Percentiles rank a stretch among this genome's conserved stretches.
These are phyloP conservation scores for Lablab purpureus DNA, from an alignment of 306 rosid genomes.

Conservation along the genomic window DNA sequence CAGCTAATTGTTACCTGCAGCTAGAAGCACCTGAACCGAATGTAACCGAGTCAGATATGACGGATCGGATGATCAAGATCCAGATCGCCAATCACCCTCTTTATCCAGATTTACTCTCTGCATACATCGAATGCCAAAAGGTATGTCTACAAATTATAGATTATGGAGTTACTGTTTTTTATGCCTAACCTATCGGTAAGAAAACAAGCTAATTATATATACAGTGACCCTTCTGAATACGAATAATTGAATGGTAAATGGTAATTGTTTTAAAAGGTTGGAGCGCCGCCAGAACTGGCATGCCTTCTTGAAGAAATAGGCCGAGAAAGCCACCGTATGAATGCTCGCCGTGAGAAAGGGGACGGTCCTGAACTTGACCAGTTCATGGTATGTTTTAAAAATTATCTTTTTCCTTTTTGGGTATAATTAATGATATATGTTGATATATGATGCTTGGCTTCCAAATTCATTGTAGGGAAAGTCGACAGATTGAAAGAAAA, in stretches of 20 bases:
- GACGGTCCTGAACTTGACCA: conserved; percentile 76
- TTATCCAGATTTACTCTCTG: conserved; percentile 67
- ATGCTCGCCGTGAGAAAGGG: conserved; percentile 53
- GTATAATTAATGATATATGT: too few species aligned
- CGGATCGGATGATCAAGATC: conserved; percentile 61
- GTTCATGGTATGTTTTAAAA: conserved; percentile 62
- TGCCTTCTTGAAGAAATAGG: conserved; percentile 63
- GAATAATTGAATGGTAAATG: neutral
- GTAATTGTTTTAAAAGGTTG: conserved; percentile 55
- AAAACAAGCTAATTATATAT: neutral
- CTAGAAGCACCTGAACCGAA: conserved; percentile 42
- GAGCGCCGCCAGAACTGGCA: conserved; percentile 73
- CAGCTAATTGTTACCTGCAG: conserved; percentile 16
- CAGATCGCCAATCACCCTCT: conserved; percentile 79
- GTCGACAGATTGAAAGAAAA: neutral
- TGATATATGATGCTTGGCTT: neutral
- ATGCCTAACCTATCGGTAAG: neutral
- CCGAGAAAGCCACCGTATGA: conserved; percentile 46
- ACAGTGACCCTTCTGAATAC: neutral
- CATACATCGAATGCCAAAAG: conserved; percentile 78
- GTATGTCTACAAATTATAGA: neutral
- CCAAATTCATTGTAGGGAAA: conserved; percentile 1
- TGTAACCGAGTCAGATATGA: conserved; percentile 42
- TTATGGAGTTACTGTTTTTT: neutral
- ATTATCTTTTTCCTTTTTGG: neutral